A percentile compares a stretch with the other conserved stretches of the same genome.
phyloP scores from a whole-genome alignment of 306 rosid species.

The Hippophae gyantsensis region DNA sequence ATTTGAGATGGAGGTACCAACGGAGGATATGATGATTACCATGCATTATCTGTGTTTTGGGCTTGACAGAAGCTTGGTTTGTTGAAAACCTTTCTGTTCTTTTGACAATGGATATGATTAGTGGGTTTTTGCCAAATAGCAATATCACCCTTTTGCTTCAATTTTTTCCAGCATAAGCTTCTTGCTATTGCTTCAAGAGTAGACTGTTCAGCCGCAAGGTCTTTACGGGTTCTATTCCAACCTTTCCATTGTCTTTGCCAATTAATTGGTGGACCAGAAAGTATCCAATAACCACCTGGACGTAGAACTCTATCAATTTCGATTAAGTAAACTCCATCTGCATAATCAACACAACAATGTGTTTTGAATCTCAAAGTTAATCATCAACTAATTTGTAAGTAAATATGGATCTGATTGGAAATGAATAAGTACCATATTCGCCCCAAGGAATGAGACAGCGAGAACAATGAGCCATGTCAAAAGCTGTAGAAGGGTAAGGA shows the following conservation, averaged over 20 bases:
- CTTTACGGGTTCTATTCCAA: constrained; percentile 62
- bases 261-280: constrained; percentile 95
- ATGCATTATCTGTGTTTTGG: constrained; percentile 75
- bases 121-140: constrained; percentile 94
- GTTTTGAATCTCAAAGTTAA: too few species aligned
- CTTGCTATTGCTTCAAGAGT: constrained; percentile 60
- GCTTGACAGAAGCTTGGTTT: constrained; percentile 50
- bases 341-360: constrained; percentile 4
- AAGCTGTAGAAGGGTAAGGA: constrained; percentile 91
- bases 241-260: constrained; percentile 77
- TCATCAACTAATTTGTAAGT: too few species aligned
- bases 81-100: constrained; percentile 52
- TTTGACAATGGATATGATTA: constrained; percentile 65
- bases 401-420: too few species aligned
- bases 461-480: constrained; percentile 97
- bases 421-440: constrained; percentile 38
- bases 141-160: constrained; percentile 58
- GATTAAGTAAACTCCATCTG: constrained; percentile 71
- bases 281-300: constrained; percentile 61
- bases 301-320: constrained; percentile 80
- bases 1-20: too few species aligned
- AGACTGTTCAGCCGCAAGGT: constrained; percentile 60
- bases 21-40: constrained; percentile 31
- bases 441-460: constrained; percentile 99
- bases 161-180: constrained; percentile 83